phyloP scores from a whole-genome alignment of 768 basidiomycete genomes.

The Naganishia antarctica region DNA sequence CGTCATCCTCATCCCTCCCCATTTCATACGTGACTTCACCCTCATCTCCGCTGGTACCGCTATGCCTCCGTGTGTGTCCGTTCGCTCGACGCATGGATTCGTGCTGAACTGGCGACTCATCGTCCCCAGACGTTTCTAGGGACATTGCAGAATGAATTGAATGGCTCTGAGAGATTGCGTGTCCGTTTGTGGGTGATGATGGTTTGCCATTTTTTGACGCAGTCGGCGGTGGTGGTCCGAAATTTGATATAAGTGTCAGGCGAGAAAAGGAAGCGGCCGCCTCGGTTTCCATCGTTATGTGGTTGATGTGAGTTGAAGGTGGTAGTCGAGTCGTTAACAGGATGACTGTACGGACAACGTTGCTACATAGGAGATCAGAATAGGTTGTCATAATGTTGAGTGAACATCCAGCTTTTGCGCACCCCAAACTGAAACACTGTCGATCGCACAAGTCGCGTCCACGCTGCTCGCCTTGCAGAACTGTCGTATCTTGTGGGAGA shows the following conservation, averaged over 20 bases:
- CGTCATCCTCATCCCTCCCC: constrained; percentile 6
- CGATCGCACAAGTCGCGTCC: background rate
- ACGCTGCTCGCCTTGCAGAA: too few species aligned
- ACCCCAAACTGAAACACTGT: background rate
- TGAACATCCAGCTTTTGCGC: constrained; percentile 5
- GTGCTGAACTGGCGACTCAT: background rate
- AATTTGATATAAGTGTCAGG: constrained; percentile 7
- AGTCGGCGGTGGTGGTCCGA: constrained; percentile 9
- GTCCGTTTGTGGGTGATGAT: background rate
- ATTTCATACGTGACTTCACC: constrained; percentile 1
- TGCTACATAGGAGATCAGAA: too few species aligned
- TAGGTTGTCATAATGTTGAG: too few species aligned
- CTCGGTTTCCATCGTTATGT: constrained; percentile 6
- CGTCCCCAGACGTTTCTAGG: background rate
- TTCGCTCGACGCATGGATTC: background rate
- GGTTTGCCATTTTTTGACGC: background rate
- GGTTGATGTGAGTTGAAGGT: too few species aligned
- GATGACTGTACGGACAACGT: too few species aligned
- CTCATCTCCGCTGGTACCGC: background rate
- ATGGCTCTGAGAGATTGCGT: constrained; percentile 12
- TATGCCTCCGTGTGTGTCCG: background rate
- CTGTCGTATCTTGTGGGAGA: too few species aligned
- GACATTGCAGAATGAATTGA: constrained; percentile 6
- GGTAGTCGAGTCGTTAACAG: too few species aligned
- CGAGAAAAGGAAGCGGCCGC: constrained; percentile 12